Percentiles rank a stretch among this genome's conserved stretches.
Evolutionary conservation across 768 basidiomycete species (phyloP).

Genomic region (Neoboletus brunneissimus): DNA sequence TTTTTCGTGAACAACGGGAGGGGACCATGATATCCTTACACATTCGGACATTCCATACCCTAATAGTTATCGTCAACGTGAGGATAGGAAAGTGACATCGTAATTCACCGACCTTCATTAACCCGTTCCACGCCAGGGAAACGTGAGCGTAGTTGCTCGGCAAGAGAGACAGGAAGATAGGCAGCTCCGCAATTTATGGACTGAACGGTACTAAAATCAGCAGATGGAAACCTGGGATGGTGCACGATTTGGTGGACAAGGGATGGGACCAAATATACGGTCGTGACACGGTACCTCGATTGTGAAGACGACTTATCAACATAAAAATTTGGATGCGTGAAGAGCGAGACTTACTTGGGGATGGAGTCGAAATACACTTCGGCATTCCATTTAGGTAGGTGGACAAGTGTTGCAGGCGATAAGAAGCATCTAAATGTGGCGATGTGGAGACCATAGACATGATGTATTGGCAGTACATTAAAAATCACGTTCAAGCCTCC

Average conservation of each 20-base stretch:
- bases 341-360: conserved; percentile 46
- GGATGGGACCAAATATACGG: conserved; percentile 56
- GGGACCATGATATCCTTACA: conserved; percentile 38
- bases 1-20: neutral
- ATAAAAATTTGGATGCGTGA: neutral
- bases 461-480: conserved; percentile 66
- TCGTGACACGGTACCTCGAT: conserved; percentile 52
- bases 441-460: conserved; percentile 59
- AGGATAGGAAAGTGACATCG: neutral
- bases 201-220: conserved; percentile 53
- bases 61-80: conserved; percentile 23
- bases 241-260: conserved; percentile 63
- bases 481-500: conserved; percentile 48
- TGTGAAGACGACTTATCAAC: neutral
- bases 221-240: conserved; percentile 42
- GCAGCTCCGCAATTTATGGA: conserved; percentile 56
- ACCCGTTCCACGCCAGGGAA: conserved; percentile 36
- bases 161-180: conserved; percentile 59
- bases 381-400: conserved; percentile 62
- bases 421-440: conserved; percentile 49
- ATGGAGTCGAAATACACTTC: conserved; percentile 50
- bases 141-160: conserved; percentile 38
- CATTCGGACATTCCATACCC: conserved; percentile 74
- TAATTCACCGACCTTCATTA: conserved; percentile 43
- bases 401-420: conserved; percentile 44